Conservation (phyloP, 2,329 filamentous ascomycete species). For the Leptodontidium sp. region DNA sequence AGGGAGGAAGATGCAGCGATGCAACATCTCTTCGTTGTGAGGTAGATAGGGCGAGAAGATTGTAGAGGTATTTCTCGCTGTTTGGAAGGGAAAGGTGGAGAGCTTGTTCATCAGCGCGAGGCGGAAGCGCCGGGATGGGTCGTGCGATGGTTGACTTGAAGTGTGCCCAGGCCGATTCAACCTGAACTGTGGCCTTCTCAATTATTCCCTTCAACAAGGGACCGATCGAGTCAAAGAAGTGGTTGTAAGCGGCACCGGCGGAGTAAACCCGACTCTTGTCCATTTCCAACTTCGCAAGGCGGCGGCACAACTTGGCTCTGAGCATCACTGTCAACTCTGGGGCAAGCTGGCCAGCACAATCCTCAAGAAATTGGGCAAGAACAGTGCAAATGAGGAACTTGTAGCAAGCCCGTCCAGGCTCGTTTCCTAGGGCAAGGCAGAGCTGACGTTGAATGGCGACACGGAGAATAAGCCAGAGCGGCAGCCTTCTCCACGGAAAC, state of each 20-base stretch:
- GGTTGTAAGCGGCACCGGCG: slow-evolving; percentile 38
- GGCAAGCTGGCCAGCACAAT: slow-evolving; percentile 45
- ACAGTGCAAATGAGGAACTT: slow-evolving; percentile 64
- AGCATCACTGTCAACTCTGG: slow-evolving; percentile 52
- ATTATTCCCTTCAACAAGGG: slow-evolving; percentile 46
- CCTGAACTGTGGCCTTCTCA: slow-evolving; percentile 40
- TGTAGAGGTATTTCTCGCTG: slow-evolving; percentile 49
- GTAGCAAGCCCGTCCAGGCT: slow-evolving; percentile 58
- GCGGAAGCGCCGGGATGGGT: slow-evolving; percentile 52
- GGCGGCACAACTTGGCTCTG: slow-evolving; percentile 61
- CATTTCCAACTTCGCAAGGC: slow-evolving; percentile 64
- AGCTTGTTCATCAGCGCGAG: slow-evolving; percentile 46
- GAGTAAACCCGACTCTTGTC: slow-evolving; percentile 45
- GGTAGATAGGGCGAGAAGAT: slow-evolving; percentile 26
- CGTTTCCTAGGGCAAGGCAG: slow-evolving; percentile 49
- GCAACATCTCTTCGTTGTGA: slow-evolving; percentile 27
- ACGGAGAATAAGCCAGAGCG: slow-evolving; percentile 69
- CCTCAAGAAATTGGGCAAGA: slow-evolving; percentile 56
- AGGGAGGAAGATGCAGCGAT: slow-evolving; percentile 31
- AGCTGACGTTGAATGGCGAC: slow-evolving; percentile 64
- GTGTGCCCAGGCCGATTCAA: slow-evolving; percentile 50
- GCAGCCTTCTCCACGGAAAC: slow-evolving; percentile 67
- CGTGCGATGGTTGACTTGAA: slow-evolving; percentile 52
- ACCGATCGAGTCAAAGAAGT: slow-evolving; percentile 44
- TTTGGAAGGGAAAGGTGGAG: slow-evolving; percentile 51